These are phyloP conservation scores for Trypanosoma vivax DNA, from an alignment of 208 protist species.

Conservation along the genomic window DNA sequence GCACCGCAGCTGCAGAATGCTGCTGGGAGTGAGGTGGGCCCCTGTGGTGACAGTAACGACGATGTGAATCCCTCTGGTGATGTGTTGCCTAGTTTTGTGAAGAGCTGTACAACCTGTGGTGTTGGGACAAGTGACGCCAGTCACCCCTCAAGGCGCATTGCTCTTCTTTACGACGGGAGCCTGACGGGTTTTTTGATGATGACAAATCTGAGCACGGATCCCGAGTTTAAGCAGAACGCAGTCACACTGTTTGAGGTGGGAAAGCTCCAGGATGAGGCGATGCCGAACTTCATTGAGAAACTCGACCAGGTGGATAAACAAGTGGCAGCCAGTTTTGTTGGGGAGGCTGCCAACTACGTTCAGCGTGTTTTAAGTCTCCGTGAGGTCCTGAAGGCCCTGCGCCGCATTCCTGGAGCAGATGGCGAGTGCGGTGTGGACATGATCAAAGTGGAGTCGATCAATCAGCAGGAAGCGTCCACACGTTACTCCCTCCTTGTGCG, in stretches of 20 bases:
- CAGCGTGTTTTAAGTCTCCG: constrained; percentile 74
- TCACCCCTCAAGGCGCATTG: constrained; percentile 82
- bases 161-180: constrained; percentile 93
- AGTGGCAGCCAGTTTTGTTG: constrained; percentile 37
- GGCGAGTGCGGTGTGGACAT: constrained; percentile 68
- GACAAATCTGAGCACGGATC: constrained; percentile 91
- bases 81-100: too few relatives aligned
- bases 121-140: neutral
- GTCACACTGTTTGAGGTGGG: constrained; percentile 90
- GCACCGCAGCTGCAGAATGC: too few relatives aligned
- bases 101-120: neutral
- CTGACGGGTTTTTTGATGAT: constrained; percentile 98
- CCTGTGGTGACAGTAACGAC: too few relatives aligned
- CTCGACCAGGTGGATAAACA: constrained; percentile 47
- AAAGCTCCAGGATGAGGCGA: constrained; percentile 73
- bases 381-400: constrained; percentile 56
- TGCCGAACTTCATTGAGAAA: constrained; percentile 66
- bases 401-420: constrained; percentile 31
- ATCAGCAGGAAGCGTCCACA: constrained; percentile 83
- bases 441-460: constrained; percentile 85
- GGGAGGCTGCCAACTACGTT: constrained; percentile 86
- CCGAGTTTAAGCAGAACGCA: constrained; percentile 82
- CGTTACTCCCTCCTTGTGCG: constrained; percentile 78
- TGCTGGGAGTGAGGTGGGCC: too few relatives aligned
- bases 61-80: too few relatives aligned